phyloP scores from a whole-genome alignment of 148 eudicot genomes.

The Silene conica region DNA sequence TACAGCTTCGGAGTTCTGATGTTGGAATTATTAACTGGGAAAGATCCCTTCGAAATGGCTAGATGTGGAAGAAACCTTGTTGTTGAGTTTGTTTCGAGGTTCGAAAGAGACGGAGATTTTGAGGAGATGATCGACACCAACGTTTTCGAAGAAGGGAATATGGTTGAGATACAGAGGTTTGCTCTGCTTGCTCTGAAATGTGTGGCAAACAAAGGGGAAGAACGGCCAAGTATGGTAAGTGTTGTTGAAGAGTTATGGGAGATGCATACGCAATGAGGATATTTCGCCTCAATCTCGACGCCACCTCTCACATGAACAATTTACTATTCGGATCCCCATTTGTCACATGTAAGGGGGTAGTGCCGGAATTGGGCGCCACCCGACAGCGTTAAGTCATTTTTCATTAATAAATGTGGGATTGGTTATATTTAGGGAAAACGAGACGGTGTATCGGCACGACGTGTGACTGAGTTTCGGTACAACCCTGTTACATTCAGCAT shows the following conservation, averaged over 20 bases:
- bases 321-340: too few species aligned
- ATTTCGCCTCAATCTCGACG: too few species aligned
- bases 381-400: too few species aligned
- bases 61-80: constrained; percentile 16
- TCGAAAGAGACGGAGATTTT: background rate
- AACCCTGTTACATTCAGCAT: too few species aligned
- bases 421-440: too few species aligned
- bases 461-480: too few species aligned
- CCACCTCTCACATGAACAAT: too few species aligned
- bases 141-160: constrained; percentile 7
- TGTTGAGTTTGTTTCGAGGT: constrained; percentile 15
- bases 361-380: too few species aligned
- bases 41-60: constrained; percentile 6
- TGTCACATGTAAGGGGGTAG: too few species aligned
- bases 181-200: constrained; percentile 24
- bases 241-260: constrained; percentile 21
- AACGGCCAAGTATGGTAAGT: constrained; percentile 33
- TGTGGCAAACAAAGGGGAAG: constrained; percentile 20
- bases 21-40: constrained; percentile 19
- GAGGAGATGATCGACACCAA: constrained; percentile 18
- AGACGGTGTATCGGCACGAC: too few species aligned
- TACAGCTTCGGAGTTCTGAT: constrained; percentile 28
- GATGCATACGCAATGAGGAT: too few species aligned
- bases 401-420: too few species aligned
- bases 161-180: constrained; percentile 13